Conservation (phyloP, 345 rosid species). For the Gynandropsis gynandra region DNA sequence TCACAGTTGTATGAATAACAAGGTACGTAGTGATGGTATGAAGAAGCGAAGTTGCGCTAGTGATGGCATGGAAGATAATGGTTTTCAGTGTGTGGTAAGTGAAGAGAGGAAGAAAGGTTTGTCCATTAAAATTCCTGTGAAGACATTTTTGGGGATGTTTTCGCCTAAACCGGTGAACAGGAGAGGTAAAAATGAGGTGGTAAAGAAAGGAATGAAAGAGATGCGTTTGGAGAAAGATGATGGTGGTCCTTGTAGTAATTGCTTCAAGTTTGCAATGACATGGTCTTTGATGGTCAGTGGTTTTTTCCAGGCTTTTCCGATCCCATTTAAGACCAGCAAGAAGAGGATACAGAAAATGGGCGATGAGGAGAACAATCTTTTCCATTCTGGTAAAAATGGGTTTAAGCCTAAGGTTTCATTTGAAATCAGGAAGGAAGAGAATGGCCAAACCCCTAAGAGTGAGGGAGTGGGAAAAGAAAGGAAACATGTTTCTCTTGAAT, state of each 20-base stretch:
- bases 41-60: too few relatives aligned
- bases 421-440: slow-evolving; percentile 28
- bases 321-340: slow-evolving; percentile 48
- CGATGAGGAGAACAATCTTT: slow-evolving; percentile 34
- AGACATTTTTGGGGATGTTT: slow-evolving; percentile 43
- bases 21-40: slow-evolving; percentile 22
- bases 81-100: slow-evolving; percentile 25
- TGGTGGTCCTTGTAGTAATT: slow-evolving; percentile 51
- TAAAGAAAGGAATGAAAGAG: slow-evolving; percentile 31
- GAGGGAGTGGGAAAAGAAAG: slow-evolving; percentile 28
- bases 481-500: slow-evolving; percentile 41
- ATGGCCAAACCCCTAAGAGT: slow-evolving; percentile 17
- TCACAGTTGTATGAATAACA: slow-evolving; percentile 22
- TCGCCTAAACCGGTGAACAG: slow-evolving; percentile 35
- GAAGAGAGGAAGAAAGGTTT: slow-evolving; percentile 56
- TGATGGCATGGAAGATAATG: slow-evolving; percentile 15
- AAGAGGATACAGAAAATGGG: slow-evolving; percentile 37
- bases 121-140: slow-evolving; percentile 50
- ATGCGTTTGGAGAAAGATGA: slow-evolving; percentile 35
- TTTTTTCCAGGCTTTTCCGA: slow-evolving; percentile 57
- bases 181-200: slow-evolving; percentile 27
- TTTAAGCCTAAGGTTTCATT: slow-evolving; percentile 26
- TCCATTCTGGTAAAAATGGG: slow-evolving; percentile 23
- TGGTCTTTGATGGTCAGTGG: slow-evolving; percentile 71
- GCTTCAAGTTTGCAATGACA: slow-evolving; percentile 66